Conservation (phyloP, 1,284 basidiomycete species). For the Wallemia hederae region DNA sequence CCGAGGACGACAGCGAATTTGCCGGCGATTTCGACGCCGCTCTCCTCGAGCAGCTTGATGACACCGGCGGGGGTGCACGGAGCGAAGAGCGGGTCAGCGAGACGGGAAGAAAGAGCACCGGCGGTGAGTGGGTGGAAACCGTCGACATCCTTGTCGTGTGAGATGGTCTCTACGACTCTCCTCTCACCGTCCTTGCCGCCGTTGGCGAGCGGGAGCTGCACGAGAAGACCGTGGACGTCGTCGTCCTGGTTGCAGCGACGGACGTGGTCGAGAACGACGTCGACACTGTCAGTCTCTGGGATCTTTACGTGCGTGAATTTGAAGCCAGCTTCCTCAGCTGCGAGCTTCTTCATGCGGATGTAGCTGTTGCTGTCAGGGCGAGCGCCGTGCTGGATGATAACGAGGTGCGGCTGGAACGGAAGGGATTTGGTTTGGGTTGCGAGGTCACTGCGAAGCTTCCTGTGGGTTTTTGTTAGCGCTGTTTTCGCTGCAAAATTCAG, state of each 20-base stretch:
- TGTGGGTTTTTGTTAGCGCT: background rate
- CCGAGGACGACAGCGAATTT: slow-evolving; percentile 75
- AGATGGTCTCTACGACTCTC: slow-evolving; percentile 73
- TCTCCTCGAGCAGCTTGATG: slow-evolving; percentile 62
- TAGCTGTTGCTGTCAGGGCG: slow-evolving; percentile 74
- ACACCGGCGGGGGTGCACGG: slow-evolving; percentile 92
- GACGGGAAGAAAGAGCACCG: slow-evolving; percentile 71
- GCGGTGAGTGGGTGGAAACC: slow-evolving; percentile 99
- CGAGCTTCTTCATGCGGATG: slow-evolving; percentile 92
- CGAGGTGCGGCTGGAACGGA: slow-evolving; percentile 55
- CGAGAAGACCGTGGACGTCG: slow-evolving; percentile 60
- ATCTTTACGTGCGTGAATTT: slow-evolving; percentile 51
- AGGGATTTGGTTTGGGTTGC: slow-evolving; percentile 31
- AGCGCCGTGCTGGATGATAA: slow-evolving; percentile 78
- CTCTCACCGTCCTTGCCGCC: slow-evolving; percentile 63
- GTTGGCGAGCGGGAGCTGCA: slow-evolving; percentile 81
- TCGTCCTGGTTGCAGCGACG: slow-evolving; percentile 59
- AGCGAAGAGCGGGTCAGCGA: slow-evolving; percentile 62
- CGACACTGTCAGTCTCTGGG: slow-evolving; percentile 38
- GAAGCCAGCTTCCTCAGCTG: slow-evolving; percentile 82
- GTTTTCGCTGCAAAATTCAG: background rate
- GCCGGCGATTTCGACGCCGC: slow-evolving; percentile 41
- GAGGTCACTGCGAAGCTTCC: slow-evolving; percentile 33
- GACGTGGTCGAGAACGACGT: slow-evolving; percentile 49
- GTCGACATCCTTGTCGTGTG: slow-evolving; percentile 85